Conservation (phyloP, 2,329 filamentous ascomycete genomes). For the Curvularia verruculosa region DNA sequence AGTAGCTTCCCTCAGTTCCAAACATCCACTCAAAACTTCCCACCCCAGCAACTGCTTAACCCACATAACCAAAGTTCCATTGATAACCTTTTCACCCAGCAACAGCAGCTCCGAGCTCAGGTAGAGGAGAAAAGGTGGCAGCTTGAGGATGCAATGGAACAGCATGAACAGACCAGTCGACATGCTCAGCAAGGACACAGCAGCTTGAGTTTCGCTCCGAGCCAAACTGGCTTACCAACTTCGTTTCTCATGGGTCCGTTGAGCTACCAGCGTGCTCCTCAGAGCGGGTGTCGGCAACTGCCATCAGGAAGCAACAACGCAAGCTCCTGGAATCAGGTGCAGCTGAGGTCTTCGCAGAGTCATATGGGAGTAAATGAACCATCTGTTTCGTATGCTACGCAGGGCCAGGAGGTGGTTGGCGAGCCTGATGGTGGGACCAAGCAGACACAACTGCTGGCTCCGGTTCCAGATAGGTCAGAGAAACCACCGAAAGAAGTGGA, state of each 20-base stretch:
- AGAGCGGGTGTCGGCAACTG: background rate
- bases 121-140: conserved; percentile 3
- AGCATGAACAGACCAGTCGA: background rate
- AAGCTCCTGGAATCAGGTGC: background rate
- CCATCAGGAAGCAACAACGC: background rate
- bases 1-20: background rate
- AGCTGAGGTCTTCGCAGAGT: background rate
- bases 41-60: background rate
- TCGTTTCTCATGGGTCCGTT: background rate
- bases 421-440: background rate
- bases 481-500: background rate
- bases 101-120: background rate
- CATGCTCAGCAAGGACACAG: background rate
- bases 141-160: background rate
- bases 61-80: background rate
- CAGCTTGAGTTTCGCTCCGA: background rate
- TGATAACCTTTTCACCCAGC: background rate
- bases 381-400: background rate
- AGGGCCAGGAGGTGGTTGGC: background rate
- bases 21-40: background rate
- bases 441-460: background rate
- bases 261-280: conserved; percentile 3
- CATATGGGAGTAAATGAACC: background rate
- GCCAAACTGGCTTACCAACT: background rate
- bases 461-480: background rate